Base-by-base conservation (phyloP, 176 grass and related monocot species). In the Musa troglodytarum region DNA sequence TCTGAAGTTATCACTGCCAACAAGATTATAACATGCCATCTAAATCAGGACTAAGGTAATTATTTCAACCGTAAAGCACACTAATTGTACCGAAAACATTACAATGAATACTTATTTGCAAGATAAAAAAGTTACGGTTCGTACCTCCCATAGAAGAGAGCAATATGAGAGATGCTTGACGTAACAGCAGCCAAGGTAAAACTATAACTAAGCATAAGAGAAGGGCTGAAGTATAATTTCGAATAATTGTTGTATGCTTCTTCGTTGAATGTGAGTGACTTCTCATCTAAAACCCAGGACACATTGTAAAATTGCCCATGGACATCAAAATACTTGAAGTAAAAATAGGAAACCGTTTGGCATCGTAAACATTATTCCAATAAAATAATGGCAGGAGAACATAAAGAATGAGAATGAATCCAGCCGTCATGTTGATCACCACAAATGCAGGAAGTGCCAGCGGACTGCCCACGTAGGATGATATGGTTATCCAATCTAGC, bases 331-430 rank as follows among this genome's bases (percentile, higher is more conserved):
- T 43, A 23, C 50, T 53, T 2, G 63, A 28, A 0, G 70, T 66
- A 25, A 83, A 75, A 8, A 87, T 64, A 1, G 85, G 81, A 59
- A 72, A 83, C 8, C 63, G 65, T 56, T 74, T 87, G 11, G 81
- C 77, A 15, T 77, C 49, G 43, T 72, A 87, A 51, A 22, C 20
- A 17, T 87, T 66, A 0, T 49, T 54, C 81, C 85, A 83, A 22
- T 87, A 87, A 14, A 50, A 65, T 8, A 79, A 34, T 34, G 29
- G 29, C 5, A 34, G 29, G 3, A 34, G 29, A 34, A 34, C 29
- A 5, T 34, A 34, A 34, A 34, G 29, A 34, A 34, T 34, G 29
- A 34, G 29, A 34, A 34, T 34, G 29, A 34, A 34, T 34, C 29
- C 29, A 0, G 3, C 29, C 29, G 5, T 34, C 3, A 5, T 34